Evolutionary conservation across 1,284 basidiomycete species (phyloP).

Genomic region (Gomphus bonarii): DNA sequence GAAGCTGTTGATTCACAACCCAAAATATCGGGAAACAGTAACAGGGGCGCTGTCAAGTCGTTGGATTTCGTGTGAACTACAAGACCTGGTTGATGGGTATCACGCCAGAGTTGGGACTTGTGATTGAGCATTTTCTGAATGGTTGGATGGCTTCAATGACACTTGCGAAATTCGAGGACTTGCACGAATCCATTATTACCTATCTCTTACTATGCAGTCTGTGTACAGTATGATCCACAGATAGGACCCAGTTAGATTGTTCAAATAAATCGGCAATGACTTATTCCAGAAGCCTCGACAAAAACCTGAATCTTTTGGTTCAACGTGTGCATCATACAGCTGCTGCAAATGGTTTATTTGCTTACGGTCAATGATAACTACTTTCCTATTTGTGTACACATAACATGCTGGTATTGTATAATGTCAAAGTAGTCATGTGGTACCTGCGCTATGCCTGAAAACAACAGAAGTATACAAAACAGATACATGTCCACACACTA

Average conservation of each 20-base stretch:
- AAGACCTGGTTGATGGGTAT: constrained; percentile 51
- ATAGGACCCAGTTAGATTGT: too few relatives aligned
- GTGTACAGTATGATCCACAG: too few relatives aligned
- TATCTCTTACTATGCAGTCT: too few relatives aligned
- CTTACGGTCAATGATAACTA: background rate
- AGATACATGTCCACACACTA: background rate
- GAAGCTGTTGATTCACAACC: constrained; percentile 47
- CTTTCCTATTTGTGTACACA: too few relatives aligned
- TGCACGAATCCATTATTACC: background rate
- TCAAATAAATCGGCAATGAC: too few relatives aligned
- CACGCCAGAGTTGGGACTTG: constrained; percentile 35
- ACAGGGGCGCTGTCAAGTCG: constrained; percentile 41
- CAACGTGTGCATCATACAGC: too few relatives aligned
- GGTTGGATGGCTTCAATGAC: background rate
- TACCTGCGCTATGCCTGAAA: background rate
- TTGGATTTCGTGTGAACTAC: constrained; percentile 55
- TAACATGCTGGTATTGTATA: background rate
- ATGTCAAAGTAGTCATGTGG: background rate
- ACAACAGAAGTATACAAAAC: background rate
- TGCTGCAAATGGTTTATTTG: too few relatives aligned
- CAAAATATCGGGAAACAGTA: constrained; percentile 48
- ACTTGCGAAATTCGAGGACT: background rate
- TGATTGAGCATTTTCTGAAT: background rate
- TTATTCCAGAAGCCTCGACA: background rate
- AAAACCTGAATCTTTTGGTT: too few relatives aligned